Conservation (phyloP, 805 yeast species). For the Ogataea pini region DNA sequence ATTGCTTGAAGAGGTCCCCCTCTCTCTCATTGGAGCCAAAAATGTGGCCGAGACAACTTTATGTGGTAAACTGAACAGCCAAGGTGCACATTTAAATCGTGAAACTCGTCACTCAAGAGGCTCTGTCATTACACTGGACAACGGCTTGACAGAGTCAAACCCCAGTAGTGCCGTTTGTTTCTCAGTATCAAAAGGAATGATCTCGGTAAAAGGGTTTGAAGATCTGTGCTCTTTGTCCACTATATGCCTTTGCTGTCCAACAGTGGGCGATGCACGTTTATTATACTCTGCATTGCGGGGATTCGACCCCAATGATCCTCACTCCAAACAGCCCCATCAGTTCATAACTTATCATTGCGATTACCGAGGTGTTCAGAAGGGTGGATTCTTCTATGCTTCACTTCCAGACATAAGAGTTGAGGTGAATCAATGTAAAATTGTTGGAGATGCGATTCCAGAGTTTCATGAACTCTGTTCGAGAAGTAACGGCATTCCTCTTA, state of each 20-base stretch:
- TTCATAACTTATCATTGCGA: conserved; percentile 15
- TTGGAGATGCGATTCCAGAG: too few species aligned
- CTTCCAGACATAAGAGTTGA: too few species aligned
- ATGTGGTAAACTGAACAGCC: not conserved
- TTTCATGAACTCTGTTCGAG: too few species aligned
- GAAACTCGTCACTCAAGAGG: too few species aligned
- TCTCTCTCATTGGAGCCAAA: not conserved
- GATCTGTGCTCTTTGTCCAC: conserved; percentile 3
- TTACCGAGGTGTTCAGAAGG: conserved; percentile 13
- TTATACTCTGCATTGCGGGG: conserved; percentile 10
- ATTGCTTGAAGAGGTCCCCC: not conserved
- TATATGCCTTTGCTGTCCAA: conserved; percentile 1
- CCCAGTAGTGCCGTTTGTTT: not conserved
- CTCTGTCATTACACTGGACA: not conserved
- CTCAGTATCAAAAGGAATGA: conserved; percentile 13
- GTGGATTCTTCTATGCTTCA: conserved; percentile 12
- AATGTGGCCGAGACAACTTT: not conserved
- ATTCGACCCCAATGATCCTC: conserved; percentile 13
- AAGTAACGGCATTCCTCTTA: not conserved
- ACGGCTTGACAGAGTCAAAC: conserved; percentile 2
- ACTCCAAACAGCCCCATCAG: conserved; percentile 14
- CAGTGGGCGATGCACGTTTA: conserved; percentile 4
- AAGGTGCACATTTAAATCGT: not conserved
- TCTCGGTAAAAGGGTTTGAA: conserved; percentile 11
- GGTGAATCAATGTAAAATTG: too few species aligned